phyloP scores from a whole-genome alignment of 2,329 filamentous ascomycete genomes.

The Aspergillus proliferans region DNA sequence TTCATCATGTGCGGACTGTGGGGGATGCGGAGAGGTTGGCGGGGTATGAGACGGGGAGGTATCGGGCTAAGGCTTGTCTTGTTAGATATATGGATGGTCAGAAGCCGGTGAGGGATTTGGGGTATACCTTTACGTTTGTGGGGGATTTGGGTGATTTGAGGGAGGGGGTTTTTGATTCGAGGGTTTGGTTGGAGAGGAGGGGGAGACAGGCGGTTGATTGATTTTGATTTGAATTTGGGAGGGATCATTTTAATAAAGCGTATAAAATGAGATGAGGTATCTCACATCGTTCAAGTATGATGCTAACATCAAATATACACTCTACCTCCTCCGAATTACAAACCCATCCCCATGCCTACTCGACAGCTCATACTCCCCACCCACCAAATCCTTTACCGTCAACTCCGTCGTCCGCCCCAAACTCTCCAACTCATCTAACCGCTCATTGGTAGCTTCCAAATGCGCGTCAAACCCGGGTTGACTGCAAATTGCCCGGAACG shows the following conservation, averaged over 20 bases:
- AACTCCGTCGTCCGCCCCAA: too few relatives aligned
- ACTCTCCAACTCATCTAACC: too few relatives aligned
- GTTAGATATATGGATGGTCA: constrained; percentile 8
- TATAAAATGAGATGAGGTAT: too few relatives aligned
- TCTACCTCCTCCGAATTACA: too few relatives aligned
- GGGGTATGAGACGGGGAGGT: constrained; percentile 10
- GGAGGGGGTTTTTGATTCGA: not conserved
- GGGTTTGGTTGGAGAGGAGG: not conserved
- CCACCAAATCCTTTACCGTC: too few relatives aligned
- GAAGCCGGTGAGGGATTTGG: not conserved
- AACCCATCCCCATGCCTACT: too few relatives aligned
- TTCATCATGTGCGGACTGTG: constrained; percentile 10
- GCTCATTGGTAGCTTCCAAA: too few relatives aligned
- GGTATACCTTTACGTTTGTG: not conserved
- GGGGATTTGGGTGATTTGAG: not conserved
- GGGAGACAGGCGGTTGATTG: not conserved
- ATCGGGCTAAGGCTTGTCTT: constrained; percentile 4
- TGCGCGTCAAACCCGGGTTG: too few relatives aligned
- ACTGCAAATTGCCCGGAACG: too few relatives aligned
- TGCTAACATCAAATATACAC: too few relatives aligned
- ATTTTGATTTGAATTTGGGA: not conserved
- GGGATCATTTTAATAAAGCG: not conserved
- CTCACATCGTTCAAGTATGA: too few relatives aligned
- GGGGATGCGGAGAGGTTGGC: constrained; percentile 10
- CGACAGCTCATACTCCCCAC: too few relatives aligned